Conservation (phyloP, 495 filamentous ascomycete genomes). For the Hypoxylon trugodes region DNA sequence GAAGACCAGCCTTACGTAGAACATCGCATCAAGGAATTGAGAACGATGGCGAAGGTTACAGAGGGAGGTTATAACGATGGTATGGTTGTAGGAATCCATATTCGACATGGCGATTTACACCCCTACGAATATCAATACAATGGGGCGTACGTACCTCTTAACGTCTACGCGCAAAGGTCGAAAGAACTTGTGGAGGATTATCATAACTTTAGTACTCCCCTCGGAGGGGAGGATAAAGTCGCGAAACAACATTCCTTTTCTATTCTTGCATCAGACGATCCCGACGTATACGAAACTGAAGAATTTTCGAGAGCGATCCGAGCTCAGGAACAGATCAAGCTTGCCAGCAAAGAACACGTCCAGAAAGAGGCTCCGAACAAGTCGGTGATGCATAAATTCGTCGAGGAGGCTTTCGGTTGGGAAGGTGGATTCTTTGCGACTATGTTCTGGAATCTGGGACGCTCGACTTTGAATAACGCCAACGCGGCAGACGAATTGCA, state of each 20-base stretch:
- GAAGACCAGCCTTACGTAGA: slow-evolving; percentile 66
- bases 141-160: slow-evolving; percentile 72
- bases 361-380: slow-evolving; percentile 44
- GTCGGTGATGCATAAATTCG: slow-evolving; percentile 61
- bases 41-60: slow-evolving; percentile 51
- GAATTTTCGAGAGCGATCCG: slow-evolving; percentile 61
- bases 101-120: slow-evolving; percentile 76
- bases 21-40: slow-evolving; percentile 57
- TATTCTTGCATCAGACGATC: slow-evolving; percentile 76
- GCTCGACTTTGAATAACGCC: slow-evolving; percentile 43
- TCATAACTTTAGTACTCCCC: slow-evolving; percentile 45
- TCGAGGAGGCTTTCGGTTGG: slow-evolving; percentile 75
- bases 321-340: slow-evolving; percentile 71
- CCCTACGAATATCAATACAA: slow-evolving; percentile 71
- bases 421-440: slow-evolving; percentile 76
- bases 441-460: slow-evolving; percentile 74
- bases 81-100: slow-evolving; percentile 69
- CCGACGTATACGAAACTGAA: slow-evolving; percentile 65
- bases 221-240: slow-evolving; percentile 42
- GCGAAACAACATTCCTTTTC: slow-evolving; percentile 55
- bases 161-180: slow-evolving; percentile 62
- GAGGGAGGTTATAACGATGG: slow-evolving; percentile 51
- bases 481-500: slow-evolving; percentile 28
- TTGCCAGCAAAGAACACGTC: slow-evolving; percentile 65
- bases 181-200: slow-evolving; percentile 52